A percentile compares a stretch with the other conserved stretches of the same genome.
Evolutionary conservation across 164 flowering plant species (phyloP).

Genomic region (Liriodendron chinense): DNA sequence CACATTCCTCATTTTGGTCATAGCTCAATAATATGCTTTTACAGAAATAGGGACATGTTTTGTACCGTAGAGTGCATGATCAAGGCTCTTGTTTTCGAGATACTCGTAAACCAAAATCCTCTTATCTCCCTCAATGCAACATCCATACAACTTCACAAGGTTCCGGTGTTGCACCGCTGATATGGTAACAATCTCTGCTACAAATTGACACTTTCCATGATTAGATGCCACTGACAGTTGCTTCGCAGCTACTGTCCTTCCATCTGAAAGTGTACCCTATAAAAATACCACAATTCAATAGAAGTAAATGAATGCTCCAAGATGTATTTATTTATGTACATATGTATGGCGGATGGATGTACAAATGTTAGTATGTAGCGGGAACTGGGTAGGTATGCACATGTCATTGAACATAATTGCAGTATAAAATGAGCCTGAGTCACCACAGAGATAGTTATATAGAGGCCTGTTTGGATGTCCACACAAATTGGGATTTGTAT

Average conservation of each 20-base stretch:
- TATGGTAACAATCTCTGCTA: constrained; percentile 74
- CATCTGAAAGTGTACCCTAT: constrained; percentile 67
- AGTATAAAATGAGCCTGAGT: no score
- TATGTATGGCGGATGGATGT: neutral
- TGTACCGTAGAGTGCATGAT: constrained; percentile 70
- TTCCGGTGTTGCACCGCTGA: constrained; percentile 84
- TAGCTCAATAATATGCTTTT: neutral
- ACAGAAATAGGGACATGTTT: neutral
- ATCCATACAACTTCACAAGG: constrained; percentile 76
- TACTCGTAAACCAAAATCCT: constrained; percentile 78
- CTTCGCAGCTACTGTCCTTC: constrained; percentile 66
- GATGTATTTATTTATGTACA: neutral
- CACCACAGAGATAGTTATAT: no score
- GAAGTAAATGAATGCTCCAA: neutral
- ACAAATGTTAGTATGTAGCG: neutral
- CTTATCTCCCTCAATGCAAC: constrained; percentile 67
- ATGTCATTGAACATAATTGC: no score
- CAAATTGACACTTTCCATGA: constrained; percentile 72
- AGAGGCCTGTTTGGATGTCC: neutral
- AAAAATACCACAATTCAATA: neutral
- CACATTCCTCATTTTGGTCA: neutral
- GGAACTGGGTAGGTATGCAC: no score
- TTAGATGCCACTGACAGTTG: constrained; percentile 64
- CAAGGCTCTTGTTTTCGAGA: constrained; percentile 72
- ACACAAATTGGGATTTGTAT: neutral